Base-by-base conservation (phyloP, 495 filamentous ascomycete species). In the Aspergillus leporis region DNA sequence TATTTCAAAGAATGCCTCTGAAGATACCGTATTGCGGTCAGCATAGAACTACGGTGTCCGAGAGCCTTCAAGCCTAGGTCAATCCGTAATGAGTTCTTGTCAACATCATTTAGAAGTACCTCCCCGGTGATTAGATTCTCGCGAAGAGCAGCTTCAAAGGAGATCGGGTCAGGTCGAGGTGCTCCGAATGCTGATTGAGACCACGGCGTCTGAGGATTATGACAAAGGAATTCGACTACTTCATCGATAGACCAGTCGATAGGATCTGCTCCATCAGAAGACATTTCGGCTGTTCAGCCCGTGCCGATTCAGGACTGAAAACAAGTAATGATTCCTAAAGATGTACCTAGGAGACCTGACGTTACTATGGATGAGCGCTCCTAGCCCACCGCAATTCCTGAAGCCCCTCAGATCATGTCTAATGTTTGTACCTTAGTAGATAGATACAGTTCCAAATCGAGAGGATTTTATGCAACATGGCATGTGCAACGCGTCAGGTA, bases 241-340 rank as follows among this genome's bases (percentile, higher is more conserved):
- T 84, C 77, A 21, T 90, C 86, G 22, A 87, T 75, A 22, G 75
- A 75, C 90, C 90, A 93, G 60, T 83, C 69, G 60, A 84, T 83
- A 0, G 90, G 90, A 61, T 92, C 90, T 38, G 72, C 31, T 8
- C 18, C 32, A 14, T 43, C n/a, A 0, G 53, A 4, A 13, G 62
- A 28, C 67, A 72, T 71, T 21, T 47, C 38, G 50, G 4, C 28
- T 23, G 21, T 21, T 23, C 18, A 53, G 50, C 19, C 14, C 19
- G 23, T 30, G 6, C 22, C 16, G n/a, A 6, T 22, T 4, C 12
- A 22, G 18, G 7, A 23, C 5, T 53, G 9, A 53, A 21, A 21
- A 9, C 22, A 31, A 25, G 10, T 53, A 36, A 38, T 21, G 36
- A 19, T 53, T 18, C 18, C 8, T 21, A 18, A 18, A 34, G 16